A percentile compares a stretch with the other conserved stretches of the same genome.
These are phyloP conservation scores for Backusella mclennaniae DNA, from an alignment of 192 early-diverging fungal genomes.

Conservation along the genomic window DNA sequence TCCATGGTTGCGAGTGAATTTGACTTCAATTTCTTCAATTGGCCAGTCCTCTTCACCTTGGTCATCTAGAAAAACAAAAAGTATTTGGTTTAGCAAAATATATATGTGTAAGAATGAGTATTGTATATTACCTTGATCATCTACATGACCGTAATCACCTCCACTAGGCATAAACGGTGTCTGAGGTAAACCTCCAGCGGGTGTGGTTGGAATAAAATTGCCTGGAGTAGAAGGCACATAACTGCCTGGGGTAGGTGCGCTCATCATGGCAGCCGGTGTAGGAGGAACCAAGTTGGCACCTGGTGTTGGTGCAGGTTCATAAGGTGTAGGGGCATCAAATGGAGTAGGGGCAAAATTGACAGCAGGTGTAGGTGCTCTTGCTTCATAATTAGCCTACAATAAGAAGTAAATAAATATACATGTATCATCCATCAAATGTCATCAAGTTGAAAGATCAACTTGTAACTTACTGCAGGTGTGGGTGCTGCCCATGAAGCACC, in stretches of 20 bases:
- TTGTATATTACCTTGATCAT: slow-evolving; percentile 45
- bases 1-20: slow-evolving; percentile 26
- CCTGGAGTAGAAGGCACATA: slow-evolving; percentile 40
- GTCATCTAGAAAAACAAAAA: slow-evolving; percentile 8
- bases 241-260: slow-evolving; percentile 43
- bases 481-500: slow-evolving; percentile 27
- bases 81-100: no score
- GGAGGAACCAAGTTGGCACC: slow-evolving; percentile 45
- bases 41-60: slow-evolving; percentile 43
- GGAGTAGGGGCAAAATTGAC: slow-evolving; percentile 35
- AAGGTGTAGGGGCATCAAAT: slow-evolving; percentile 48
- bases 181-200: slow-evolving; percentile 32
- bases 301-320: slow-evolving; percentile 52
- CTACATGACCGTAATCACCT: slow-evolving; percentile 50
- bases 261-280: slow-evolving; percentile 51
- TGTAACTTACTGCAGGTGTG: slow-evolving; percentile 25
- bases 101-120: slow-evolving; percentile 12
- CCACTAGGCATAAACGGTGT: slow-evolving; percentile 47
- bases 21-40: slow-evolving; percentile 57
- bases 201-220: slow-evolving; percentile 43
- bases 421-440: background rate
- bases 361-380: slow-evolving; percentile 44
- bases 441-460: no score
- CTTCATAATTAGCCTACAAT: slow-evolving; percentile 21
- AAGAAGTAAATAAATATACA: background rate